These are phyloP conservation scores for Dacryopinax primogenitus DNA, from an alignment of 768 basidiomycete genomes.

Conservation along the genomic window DNA sequence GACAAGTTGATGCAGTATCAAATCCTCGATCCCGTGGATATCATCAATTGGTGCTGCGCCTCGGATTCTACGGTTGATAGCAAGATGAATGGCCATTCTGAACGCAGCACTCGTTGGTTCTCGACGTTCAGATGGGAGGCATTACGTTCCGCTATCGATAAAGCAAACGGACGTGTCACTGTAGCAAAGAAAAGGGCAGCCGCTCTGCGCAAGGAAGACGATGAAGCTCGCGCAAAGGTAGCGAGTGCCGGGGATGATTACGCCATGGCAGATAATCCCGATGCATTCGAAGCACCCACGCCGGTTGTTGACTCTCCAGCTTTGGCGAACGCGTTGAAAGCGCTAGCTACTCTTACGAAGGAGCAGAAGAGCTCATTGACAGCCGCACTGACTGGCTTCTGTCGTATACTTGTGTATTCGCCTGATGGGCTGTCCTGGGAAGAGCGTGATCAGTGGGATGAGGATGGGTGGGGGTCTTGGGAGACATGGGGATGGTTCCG, in stretches of 20 bases:
- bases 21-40: constrained; percentile 86
- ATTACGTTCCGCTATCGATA: constrained; percentile 69
- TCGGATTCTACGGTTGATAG: constrained; percentile 36
- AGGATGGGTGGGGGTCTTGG: constrained; percentile 71
- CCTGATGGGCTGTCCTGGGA: constrained; percentile 54
- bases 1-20: constrained; percentile 99
- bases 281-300: not conserved
- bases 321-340: constrained; percentile 58
- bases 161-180: constrained; percentile 78
- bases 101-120: not conserved
- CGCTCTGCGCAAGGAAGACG: constrained; percentile 72
- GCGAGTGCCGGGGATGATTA: constrained; percentile 41
- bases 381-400: constrained; percentile 63
- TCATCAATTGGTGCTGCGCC: constrained; percentile 70
- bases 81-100: constrained; percentile 11
- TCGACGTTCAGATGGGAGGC: constrained; percentile 70
- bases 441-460: constrained; percentile 52
- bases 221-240: constrained; percentile 58
- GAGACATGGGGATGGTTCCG: constrained; percentile 86
- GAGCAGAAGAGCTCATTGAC: constrained; percentile 68
- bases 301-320: constrained; percentile 36
- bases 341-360: constrained; percentile 54
- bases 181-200: constrained; percentile 63
- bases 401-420: constrained; percentile 42
- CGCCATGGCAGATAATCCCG: constrained; percentile 57